A percentile compares a stretch with the other conserved stretches of the same genome.
phyloP scores from a whole-genome alignment of 2,329 filamentous ascomycete genomes.

The Trichophyton verrucosum region DNA sequence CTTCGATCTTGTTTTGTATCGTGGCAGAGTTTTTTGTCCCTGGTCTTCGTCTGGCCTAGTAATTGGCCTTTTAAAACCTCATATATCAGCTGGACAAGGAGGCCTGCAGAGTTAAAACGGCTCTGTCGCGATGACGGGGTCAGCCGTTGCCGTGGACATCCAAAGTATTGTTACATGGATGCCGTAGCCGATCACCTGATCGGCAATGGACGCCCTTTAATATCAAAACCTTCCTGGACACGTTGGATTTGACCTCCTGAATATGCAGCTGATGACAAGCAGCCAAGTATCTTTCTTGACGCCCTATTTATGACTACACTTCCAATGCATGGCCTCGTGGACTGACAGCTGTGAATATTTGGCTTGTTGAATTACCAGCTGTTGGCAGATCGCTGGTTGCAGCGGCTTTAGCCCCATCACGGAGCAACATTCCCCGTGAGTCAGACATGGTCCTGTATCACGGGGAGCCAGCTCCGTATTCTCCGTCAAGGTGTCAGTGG shows the following conservation, averaged over 20 bases:
- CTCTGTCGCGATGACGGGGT: background rate
- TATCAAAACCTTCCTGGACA: background rate
- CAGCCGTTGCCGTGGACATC: background rate
- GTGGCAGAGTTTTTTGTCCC: background rate
- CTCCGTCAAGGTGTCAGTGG: background rate
- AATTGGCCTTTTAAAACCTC: slow-evolving; percentile 1
- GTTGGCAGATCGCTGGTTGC: background rate
- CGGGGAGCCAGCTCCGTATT: background rate
- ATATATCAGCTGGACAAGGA: background rate
- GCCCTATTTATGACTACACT: background rate
- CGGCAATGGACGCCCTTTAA: background rate
- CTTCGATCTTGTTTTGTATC: background rate
- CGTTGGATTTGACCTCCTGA: background rate
- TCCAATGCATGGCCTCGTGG: background rate
- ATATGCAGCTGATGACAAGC: background rate
- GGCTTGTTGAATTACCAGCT: background rate
- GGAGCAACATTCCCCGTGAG: background rate
- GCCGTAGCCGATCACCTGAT: background rate
- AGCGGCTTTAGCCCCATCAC: background rate
- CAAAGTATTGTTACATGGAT: background rate
- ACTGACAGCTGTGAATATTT: background rate
- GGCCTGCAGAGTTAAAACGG: background rate
- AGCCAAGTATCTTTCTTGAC: background rate
- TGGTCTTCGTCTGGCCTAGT: background rate
- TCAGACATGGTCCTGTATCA: background rate